These are phyloP conservation scores for Fomitopsis pulvina DNA, from an alignment of 768 basidiomycete species.

Conservation along the genomic window DNA sequence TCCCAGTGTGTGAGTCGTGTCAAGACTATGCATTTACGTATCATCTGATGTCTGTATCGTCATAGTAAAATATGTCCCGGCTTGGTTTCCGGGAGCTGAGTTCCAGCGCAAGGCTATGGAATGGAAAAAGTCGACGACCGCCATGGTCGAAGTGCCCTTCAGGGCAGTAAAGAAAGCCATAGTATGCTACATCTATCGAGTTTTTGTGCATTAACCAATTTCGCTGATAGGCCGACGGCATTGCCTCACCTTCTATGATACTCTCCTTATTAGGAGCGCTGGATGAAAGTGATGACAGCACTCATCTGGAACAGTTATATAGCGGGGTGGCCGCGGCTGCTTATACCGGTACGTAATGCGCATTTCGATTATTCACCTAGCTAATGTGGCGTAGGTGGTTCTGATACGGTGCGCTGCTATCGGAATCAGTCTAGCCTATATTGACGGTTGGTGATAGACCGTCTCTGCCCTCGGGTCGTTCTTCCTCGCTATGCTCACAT, in stretches of 20 bases:
- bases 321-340: slow-evolving; percentile 15
- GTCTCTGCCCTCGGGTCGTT: slow-evolving; percentile 21
- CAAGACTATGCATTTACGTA: background rate
- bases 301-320: slow-evolving; percentile 9
- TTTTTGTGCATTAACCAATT: background rate
- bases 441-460: slow-evolving; percentile 2
- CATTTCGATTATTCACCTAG: background rate
- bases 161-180: slow-evolving; percentile 17
- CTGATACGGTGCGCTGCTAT: slow-evolving; percentile 12
- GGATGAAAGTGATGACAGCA: slow-evolving; percentile 7
- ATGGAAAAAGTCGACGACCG: slow-evolving; percentile 12
- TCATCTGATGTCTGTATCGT: background rate
- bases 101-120: slow-evolving; percentile 19
- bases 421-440: background rate
- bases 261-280: slow-evolving; percentile 7
- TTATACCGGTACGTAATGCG: slow-evolving; percentile 11
- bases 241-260: slow-evolving; percentile 13
- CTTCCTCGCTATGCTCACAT: slow-evolving; percentile 26
- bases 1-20: slow-evolving; percentile 22
- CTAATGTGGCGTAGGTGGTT: slow-evolving; percentile 3
- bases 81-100: slow-evolving; percentile 23
- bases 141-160: slow-evolving; percentile 16
- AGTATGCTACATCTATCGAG: slow-evolving; percentile 6
- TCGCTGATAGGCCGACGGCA: slow-evolving; percentile 12
- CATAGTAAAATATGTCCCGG: slow-evolving; percentile 16